Evolutionary conservation across 192 early-diverging fungal genomes (phyloP), one percentile per base, ranked within the genome.

Genomic region (Phlyctochytrium arcticum): DNA sequence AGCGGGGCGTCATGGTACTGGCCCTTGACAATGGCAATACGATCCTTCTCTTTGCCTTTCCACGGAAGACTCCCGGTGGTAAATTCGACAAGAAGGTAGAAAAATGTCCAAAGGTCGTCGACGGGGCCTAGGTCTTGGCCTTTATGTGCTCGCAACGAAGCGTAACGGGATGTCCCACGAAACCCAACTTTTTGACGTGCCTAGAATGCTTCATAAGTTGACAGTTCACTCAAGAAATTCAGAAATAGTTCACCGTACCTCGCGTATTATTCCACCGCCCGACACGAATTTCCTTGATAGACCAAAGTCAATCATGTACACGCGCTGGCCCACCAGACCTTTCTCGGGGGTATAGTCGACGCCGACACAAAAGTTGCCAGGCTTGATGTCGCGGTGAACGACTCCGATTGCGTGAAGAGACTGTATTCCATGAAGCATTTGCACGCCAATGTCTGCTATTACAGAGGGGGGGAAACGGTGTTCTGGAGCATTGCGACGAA

Each of bases 381-480:
- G 83, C 46, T 85, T 85, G 54, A 85, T 72, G 58, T 85, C 83
- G 19, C 83, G 68, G 57, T 85, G 83, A 2, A 83, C 49, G 17
- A 83, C 70, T 7, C 83, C 83, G 32, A 71, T 65, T 23, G 54
- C 62, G 58, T 85, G 83, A 2, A 80, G 54, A 6, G 65, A 65
- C 42, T 77, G 53, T 27, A 85, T 72, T n/a, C 69, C 75, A 8
- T 58, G 59, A 9, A 85, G 48, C 83, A 85, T 85, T 55, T 85
- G 78, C 19, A 54, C 60, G 2, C 65, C 80, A 1, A 85, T 59
- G 27, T 75, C 29, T 2, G 76, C 66, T 3, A 78, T 79, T 19
- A 75, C 75, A 1, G 66, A 47, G 19, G 75, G 27, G 21, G 68
- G 66, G 59, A 84, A 84, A 5, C 66, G 49, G 12, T 60, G 56